phyloP scores from a whole-genome alignment of 78 protist genomes.

The Monocercomonoides exilis region DNA sequence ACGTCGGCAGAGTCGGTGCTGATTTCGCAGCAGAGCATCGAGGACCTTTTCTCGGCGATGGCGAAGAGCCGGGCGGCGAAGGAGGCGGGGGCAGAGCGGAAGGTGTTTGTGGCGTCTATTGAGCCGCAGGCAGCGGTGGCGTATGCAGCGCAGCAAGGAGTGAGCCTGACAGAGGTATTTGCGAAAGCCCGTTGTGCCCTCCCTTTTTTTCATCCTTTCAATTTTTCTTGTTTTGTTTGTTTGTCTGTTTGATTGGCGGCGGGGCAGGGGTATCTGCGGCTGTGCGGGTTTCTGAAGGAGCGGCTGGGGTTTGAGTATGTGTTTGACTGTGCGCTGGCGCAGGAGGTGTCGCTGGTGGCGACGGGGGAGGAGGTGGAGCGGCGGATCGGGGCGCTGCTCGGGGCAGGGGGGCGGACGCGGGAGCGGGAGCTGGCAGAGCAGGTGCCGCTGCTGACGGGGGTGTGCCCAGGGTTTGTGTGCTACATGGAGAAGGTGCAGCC shows the following conservation, averaged over 20 bases:
- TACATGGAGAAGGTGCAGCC: slow-evolving; percentile 11
- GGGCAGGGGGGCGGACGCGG: no score
- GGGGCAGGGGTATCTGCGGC: background rate
- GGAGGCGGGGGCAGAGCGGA: background rate
- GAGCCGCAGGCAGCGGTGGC: background rate
- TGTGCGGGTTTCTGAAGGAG: background rate
- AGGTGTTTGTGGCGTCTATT: background rate
- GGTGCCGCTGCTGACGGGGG: background rate
- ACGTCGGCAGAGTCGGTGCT: slow-evolving; percentile 12
- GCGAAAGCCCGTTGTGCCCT: no score
- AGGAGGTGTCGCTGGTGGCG: background rate
- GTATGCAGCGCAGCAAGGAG: background rate
- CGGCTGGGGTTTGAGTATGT: background rate
- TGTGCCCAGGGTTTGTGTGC: slow-evolving; percentile 17
- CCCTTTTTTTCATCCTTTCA: no score
- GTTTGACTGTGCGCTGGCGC: background rate
- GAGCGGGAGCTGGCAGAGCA: no score
- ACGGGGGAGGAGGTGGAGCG: no score
- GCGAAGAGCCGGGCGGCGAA: background rate
- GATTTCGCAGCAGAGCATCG: slow-evolving; percentile 8
- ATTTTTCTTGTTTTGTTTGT: no score
- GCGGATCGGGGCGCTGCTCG: no score
- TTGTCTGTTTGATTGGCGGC: no score
- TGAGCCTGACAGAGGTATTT: background rate
- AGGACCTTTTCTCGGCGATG: background rate